These are phyloP conservation scores for Waltergamsia citrina DNA, from an alignment of 2,329 filamentous ascomycete genomes.

Conservation along the genomic window DNA sequence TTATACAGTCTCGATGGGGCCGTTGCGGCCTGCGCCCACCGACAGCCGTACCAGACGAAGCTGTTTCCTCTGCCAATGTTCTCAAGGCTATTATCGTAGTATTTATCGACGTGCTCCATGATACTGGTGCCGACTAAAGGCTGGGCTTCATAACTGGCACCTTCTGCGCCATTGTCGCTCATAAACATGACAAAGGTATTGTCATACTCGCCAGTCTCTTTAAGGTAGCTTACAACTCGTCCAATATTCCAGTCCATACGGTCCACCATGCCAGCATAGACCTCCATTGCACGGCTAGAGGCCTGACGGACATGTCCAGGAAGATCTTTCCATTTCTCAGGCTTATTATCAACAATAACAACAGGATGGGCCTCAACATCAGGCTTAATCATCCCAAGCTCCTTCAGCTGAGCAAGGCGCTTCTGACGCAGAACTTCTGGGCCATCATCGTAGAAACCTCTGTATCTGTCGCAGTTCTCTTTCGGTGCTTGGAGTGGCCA, in stretches of 20 bases:
- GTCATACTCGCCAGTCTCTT: slow-evolving; percentile 46
- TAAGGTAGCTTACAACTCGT: slow-evolving; percentile 45
- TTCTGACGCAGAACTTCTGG: slow-evolving; percentile 44
- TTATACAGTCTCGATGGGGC: slow-evolving; percentile 25
- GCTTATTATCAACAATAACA: not conserved
- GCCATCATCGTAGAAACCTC: slow-evolving; percentile 50
- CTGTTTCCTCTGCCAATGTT: slow-evolving; percentile 46
- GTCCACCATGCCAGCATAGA: slow-evolving; percentile 56
- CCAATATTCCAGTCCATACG: slow-evolving; percentile 51
- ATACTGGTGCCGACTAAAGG: slow-evolving; percentile 35
- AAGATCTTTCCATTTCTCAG: not conserved
- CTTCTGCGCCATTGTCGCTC: slow-evolving; percentile 54
- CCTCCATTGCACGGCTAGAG: slow-evolving; percentile 10
- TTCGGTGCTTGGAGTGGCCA: slow-evolving; percentile 52
- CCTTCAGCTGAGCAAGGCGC: slow-evolving; percentile 38
- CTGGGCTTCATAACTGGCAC: slow-evolving; percentile 44
- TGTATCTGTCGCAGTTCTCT: slow-evolving; percentile 46
- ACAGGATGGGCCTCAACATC: slow-evolving; percentile 35
- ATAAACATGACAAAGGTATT: slow-evolving; percentile 57
- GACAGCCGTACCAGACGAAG: slow-evolving; percentile 52
- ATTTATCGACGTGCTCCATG: slow-evolving; percentile 43
- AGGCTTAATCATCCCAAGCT: slow-evolving; percentile 23
- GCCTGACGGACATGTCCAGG: not conserved
- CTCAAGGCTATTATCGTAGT: slow-evolving; percentile 39
- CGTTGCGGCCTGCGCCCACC: slow-evolving; percentile 36